Percentiles rank a stretch among this genome's conserved stretches.
Evolutionary conservation across 2,329 filamentous ascomycete genomes (phyloP).

Genomic region (Diaporthe eres): DNA sequence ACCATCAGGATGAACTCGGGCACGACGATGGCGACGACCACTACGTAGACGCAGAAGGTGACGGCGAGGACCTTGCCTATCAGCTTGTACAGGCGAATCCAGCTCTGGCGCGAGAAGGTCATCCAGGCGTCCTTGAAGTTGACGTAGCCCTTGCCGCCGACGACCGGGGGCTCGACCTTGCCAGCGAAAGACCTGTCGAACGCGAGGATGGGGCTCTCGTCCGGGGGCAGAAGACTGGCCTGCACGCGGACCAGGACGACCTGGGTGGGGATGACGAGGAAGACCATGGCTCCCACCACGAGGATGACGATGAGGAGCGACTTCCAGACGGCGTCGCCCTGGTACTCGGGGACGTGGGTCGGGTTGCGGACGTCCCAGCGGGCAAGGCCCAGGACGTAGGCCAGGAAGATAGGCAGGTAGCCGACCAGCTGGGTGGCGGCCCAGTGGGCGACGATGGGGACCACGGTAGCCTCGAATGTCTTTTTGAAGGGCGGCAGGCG

Average conservation of each 20-base stretch:
- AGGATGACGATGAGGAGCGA: slow-evolving; percentile 59
- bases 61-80: slow-evolving; percentile 79
- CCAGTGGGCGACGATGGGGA: slow-evolving; percentile 76
- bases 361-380: slow-evolving; percentile 54
- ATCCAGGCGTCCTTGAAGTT: slow-evolving; percentile 83
- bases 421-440: slow-evolving; percentile 66
- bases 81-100: slow-evolving; percentile 80
- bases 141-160: slow-evolving; percentile 80
- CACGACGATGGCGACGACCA: slow-evolving; percentile 64
- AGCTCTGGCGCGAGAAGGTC: slow-evolving; percentile 80
- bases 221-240: slow-evolving; percentile 86
- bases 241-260: slow-evolving; percentile 87
- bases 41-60: slow-evolving; percentile 59
- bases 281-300: slow-evolving; percentile 65
- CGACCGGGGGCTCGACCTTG: slow-evolving; percentile 79
- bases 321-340: slow-evolving; percentile 61
- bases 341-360: slow-evolving; percentile 53
- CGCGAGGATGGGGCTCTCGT: slow-evolving; percentile 86
- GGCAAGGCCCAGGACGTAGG: slow-evolving; percentile 63
- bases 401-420: slow-evolving; percentile 63
- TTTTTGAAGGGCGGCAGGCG: slow-evolving; percentile 77
- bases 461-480: slow-evolving; percentile 77
- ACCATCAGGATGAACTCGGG: slow-evolving; percentile 64
- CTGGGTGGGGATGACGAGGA: slow-evolving; percentile 81
- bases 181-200: slow-evolving; percentile 91